Percentiles rank a stretch among this genome's conserved stretches.
These are phyloP conservation scores for Fusarium euwallaceae DNA, from an alignment of 2,329 filamentous ascomycete genomes.

Conservation along the genomic window DNA sequence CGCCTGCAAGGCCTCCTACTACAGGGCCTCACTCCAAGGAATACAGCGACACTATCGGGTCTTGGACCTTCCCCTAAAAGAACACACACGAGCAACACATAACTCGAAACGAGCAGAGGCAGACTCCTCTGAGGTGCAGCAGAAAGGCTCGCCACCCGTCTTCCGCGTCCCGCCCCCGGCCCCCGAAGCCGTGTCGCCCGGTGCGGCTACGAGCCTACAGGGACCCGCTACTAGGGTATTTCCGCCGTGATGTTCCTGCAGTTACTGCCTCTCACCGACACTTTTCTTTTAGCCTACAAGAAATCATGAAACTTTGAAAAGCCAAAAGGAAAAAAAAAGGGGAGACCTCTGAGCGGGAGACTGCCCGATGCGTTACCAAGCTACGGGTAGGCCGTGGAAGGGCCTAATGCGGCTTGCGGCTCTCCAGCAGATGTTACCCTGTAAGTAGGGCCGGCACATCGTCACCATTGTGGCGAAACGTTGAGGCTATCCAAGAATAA, in stretches of 20 bases:
- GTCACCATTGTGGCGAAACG: slow-evolving; percentile 21
- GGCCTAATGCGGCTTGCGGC: slow-evolving; percentile 12
- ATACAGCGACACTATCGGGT: neutral
- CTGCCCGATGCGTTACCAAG: neutral
- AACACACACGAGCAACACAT: slow-evolving; percentile 10
- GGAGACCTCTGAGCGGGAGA: slow-evolving; percentile 17
- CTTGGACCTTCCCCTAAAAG: slow-evolving; percentile 1
- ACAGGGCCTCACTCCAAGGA: neutral
- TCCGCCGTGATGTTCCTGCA: slow-evolving; percentile 45
- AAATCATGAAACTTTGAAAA: slow-evolving; percentile 18
- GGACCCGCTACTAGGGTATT: slow-evolving; percentile 37
- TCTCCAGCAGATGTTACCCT: slow-evolving; percentile 8
- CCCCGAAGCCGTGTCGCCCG: slow-evolving; percentile 38
- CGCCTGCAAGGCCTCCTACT: neutral
- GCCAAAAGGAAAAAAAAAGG: neutral
- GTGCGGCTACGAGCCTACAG: slow-evolving; percentile 9
- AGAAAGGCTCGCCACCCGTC: slow-evolving; percentile 32
- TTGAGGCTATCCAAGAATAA: slow-evolving; percentile 17
- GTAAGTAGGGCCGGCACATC: slow-evolving; percentile 18
- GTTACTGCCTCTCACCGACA: slow-evolving; percentile 43
- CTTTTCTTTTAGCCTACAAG: neutral
- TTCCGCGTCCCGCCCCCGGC: slow-evolving; percentile 40
- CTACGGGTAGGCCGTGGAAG: slow-evolving; percentile 1
- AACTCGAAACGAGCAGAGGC: neutral
- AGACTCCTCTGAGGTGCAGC: slow-evolving; percentile 7